Percentiles rank a stretch among this genome's conserved stretches.
Conservation (phyloP, 1,284 basidiomycete genomes). For the Cutaneotrichosporon arboriforme region DNA sequence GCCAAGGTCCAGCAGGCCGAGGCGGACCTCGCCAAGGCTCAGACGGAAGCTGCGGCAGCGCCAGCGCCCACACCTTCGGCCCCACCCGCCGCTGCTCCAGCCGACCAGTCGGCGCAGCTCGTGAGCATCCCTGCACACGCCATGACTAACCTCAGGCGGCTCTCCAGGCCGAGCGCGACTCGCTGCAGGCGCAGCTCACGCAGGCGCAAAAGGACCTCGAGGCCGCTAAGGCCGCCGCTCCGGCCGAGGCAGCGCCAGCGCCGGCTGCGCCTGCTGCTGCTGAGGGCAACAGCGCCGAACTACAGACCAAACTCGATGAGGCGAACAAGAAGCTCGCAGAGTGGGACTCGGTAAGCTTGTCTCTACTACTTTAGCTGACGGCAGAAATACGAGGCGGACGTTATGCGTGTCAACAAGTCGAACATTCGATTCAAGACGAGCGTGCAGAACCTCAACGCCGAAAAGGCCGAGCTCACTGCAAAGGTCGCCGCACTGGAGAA, state of each 20-base stretch:
- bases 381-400: constrained; percentile 31
- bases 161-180: constrained; percentile 29
- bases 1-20: constrained; percentile 30
- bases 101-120: too few species aligned
- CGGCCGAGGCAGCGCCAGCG: neutral
- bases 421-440: constrained; percentile 22
- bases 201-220: constrained; percentile 38
- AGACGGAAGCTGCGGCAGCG: neutral
- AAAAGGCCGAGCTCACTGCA: constrained; percentile 18
- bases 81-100: too few species aligned
- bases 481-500: constrained; percentile 23
- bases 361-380: too few species aligned
- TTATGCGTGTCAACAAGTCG: constrained; percentile 35
- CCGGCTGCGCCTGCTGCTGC: neutral
- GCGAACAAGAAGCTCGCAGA: constrained; percentile 18
- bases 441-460: constrained; percentile 15
- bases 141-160: constrained; percentile 7
- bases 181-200: constrained; percentile 29
- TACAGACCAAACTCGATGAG: constrained; percentile 21
- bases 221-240: constrained; percentile 23
- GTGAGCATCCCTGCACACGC: too few species aligned
- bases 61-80: too few species aligned
- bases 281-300: constrained; percentile 7
- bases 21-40: constrained; percentile 27
- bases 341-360: constrained; percentile 6